Evolutionary conservation across 306 rosid species (phyloP).

Genomic region (Castanea sativa): DNA sequence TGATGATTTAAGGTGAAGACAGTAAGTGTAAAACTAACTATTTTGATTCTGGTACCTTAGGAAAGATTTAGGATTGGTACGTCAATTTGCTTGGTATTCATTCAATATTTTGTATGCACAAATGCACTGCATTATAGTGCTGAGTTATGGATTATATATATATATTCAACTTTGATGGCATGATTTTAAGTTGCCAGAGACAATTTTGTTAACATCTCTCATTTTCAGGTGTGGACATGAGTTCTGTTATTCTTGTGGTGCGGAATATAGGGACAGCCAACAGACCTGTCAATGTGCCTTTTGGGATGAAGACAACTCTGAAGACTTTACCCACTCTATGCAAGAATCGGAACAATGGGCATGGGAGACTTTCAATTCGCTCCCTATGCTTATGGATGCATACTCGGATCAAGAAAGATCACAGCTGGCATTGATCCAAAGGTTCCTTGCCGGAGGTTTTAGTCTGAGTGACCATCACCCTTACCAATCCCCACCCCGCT

Average conservation of each 20-base stretch:
- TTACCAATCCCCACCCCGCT: constrained; percentile 82
- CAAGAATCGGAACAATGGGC: constrained; percentile 99
- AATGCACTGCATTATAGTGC: background rate
- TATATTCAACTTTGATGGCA: background rate
- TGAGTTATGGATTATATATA: background rate
- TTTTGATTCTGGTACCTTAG: background rate
- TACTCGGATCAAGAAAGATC: constrained; percentile 94
- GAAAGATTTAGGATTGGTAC: background rate
- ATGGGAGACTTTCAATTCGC: constrained; percentile 87
- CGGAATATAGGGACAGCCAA: constrained; percentile 58
- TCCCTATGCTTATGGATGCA: constrained; percentile 77
- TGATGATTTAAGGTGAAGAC: no score
- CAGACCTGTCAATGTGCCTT: constrained; percentile 84
- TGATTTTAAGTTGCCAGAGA: background rate
- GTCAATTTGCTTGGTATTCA: background rate
- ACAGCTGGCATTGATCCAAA: constrained; percentile 76
- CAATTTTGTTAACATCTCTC: constrained; percentile 6
- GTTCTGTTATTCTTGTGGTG: constrained; percentile 89
- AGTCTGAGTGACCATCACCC: constrained; percentile 80
- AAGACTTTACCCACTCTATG: constrained; percentile 61
- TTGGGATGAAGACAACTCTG: constrained; percentile 74
- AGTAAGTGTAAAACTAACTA: background rate
- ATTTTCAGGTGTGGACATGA: constrained; percentile 79
- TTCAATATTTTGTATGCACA: background rate
- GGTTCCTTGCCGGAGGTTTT: constrained; percentile 87